A percentile compares a stretch with the other conserved stretches of the same genome.
Conservation (phyloP, 73 alveolate genomes). For the Paramecium bursaria region DNA sequence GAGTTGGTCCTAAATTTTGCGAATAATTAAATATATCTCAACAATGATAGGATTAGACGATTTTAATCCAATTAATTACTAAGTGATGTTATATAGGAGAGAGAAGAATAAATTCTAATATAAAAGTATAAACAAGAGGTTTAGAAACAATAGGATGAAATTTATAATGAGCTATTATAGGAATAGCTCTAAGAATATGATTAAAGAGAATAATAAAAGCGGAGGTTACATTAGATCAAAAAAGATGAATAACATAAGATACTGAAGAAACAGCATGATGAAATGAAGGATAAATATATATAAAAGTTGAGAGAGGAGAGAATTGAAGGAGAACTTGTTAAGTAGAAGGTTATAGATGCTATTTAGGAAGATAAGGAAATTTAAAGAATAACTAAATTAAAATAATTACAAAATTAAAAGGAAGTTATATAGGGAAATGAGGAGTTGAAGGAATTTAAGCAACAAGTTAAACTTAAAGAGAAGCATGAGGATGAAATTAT, state of each 20-base stretch:
- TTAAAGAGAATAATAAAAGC: neutral
- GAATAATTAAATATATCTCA: conserved; percentile 20
- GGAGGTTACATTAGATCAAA: neutral
- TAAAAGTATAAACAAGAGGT: conserved; percentile 11
- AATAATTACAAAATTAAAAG: neutral
- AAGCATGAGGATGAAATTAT: conserved; percentile 42
- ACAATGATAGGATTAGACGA: conserved; percentile 33
- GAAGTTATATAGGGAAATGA: conserved; percentile 32
- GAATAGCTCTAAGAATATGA: conserved; percentile 15
- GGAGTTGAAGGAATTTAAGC: conserved; percentile 5
- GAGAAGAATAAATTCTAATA: conserved; percentile 36
- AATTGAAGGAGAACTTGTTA: conserved; percentile 55
- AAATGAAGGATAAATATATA: conserved; percentile 26
- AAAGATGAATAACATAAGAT: conserved; percentile 31
- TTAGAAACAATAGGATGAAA: conserved; percentile 20
- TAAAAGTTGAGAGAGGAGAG: conserved; percentile 4
- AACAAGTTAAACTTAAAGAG: conserved; percentile 13
- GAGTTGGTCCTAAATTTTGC: conserved; percentile 2
- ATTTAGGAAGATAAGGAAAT: conserved; percentile 1
- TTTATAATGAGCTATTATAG: neutral
- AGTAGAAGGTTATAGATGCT: neutral
- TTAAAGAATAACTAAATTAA: neutral
- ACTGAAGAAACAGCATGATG: conserved; percentile 18
- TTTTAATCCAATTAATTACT: conserved; percentile 20
- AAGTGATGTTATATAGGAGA: conserved; percentile 38